Percentiles rank a stretch among this genome's conserved stretches.
phyloP scores from a whole-genome alignment of 306 rosid genomes.

The Nissolia schottii region DNA sequence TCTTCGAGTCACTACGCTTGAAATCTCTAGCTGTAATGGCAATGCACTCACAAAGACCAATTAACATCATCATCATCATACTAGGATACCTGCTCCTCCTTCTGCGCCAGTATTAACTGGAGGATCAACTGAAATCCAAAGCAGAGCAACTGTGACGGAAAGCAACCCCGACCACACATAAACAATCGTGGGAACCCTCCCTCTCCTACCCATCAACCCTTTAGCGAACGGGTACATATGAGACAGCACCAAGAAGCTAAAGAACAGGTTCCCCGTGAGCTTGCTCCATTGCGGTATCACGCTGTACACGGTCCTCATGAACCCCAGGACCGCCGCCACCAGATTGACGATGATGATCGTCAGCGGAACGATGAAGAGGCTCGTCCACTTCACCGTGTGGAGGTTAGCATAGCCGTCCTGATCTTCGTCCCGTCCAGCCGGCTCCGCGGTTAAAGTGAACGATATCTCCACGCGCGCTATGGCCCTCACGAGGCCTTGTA shows the following conservation, averaged over 20 bases:
- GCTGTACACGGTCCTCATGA: conserved; percentile 62
- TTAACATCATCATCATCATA: conserved; percentile 19
- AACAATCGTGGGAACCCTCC: conserved; percentile 69
- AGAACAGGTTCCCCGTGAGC: conserved; percentile 60
- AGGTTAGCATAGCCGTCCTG: conserved; percentile 65
- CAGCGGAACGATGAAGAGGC: conserved; percentile 68
- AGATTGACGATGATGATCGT: conserved; percentile 58
- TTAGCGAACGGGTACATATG: conserved; percentile 88
- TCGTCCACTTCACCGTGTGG: conserved; percentile 75
- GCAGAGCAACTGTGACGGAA: conserved; percentile 68
- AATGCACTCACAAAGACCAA: too few species aligned
- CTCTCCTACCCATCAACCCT: conserved; percentile 90
- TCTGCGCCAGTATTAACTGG: conserved; percentile 29
- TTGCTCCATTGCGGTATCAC: conserved; percentile 76
- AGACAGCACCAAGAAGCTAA: conserved; percentile 84
- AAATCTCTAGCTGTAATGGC: too few species aligned
- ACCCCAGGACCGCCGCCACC: conserved; percentile 53
- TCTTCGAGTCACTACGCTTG: too few species aligned
- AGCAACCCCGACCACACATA: conserved; percentile 75
- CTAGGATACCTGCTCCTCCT: conserved; percentile 7
- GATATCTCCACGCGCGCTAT: conserved; percentile 69
- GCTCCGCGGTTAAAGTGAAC: conserved; percentile 65
- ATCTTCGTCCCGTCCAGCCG: conserved; percentile 52
- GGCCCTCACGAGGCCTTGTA: conserved; percentile 68
- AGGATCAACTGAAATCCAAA: conserved; percentile 58